Evolutionary conservation across 139 green algal genomes (phyloP).

Genomic region (Tetradesmus obliquus): DNA sequence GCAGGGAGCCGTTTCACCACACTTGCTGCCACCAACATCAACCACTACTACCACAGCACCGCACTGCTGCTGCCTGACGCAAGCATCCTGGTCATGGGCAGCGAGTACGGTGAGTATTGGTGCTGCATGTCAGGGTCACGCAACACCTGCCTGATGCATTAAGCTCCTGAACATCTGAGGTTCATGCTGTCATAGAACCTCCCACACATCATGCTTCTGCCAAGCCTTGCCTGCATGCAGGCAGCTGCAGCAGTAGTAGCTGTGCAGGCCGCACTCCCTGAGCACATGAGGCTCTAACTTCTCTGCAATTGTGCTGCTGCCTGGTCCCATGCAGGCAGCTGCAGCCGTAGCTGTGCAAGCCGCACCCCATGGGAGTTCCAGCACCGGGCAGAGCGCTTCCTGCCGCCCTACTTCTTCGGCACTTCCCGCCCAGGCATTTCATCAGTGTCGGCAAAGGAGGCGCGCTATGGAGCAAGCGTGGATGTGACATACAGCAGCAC

Average conservation of each 20-base stretch:
- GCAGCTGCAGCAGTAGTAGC: too few species aligned
- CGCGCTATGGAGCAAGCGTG: neutral
- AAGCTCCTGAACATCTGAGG: neutral
- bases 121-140: neutral
- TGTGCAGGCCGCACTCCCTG: too few species aligned
- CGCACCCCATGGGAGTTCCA: neutral
- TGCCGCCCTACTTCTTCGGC: slow-evolving; percentile 16
- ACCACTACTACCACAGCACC: slow-evolving; percentile 26
- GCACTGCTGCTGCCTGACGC: slow-evolving; percentile 37
- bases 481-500: neutral
- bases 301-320: neutral
- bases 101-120: slow-evolving; percentile 1
- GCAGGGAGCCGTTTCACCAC: slow-evolving; percentile 7
- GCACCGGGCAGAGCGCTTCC: neutral
- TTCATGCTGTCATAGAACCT: neutral
- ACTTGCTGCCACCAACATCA: slow-evolving; percentile 16
- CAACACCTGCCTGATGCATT: neutral
- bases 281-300: too few species aligned
- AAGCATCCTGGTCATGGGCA: neutral
- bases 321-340: neutral
- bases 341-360: neutral
- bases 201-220: neutral
- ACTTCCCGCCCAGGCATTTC: neutral
- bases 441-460: neutral
- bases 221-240: too few species aligned